phyloP scores from a whole-genome alignment of 768 basidiomycete genomes.

The Suillus plorans region DNA sequence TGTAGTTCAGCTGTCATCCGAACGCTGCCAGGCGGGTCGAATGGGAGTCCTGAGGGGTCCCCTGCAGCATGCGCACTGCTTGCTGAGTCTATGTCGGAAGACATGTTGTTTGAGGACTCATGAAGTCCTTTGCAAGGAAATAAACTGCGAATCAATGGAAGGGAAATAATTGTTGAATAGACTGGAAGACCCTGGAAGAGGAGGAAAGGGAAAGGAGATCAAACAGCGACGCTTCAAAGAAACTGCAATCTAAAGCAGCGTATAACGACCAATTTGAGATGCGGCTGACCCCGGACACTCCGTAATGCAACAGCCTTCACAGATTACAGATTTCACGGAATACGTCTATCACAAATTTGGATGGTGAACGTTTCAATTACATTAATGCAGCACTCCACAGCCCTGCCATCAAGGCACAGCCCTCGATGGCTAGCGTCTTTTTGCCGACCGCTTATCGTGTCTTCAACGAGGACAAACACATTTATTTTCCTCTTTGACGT shows the following conservation, averaged over 20 bases:
- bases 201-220: conserved; percentile 22
- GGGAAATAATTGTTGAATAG: conserved; percentile 23
- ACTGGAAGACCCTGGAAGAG: conserved; percentile 18
- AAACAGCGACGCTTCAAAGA: conserved; percentile 6
- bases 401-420: conserved; percentile 10
- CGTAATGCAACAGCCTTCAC: conserved; percentile 14
- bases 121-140: conserved; percentile 18
- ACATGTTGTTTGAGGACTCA: conserved; percentile 28
- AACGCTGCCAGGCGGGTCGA: conserved; percentile 45
- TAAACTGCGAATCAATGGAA: conserved; percentile 13
- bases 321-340: conserved; percentile 14
- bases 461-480: conserved; percentile 40
- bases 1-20: conserved; percentile 48
- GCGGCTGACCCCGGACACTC: conserved; percentile 29
- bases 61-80: conserved; percentile 31
- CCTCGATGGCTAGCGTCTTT: conserved; percentile 12
- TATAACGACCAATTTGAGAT: background rate
- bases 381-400: background rate
- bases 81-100: conserved; percentile 23
- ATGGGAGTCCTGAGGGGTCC: conserved; percentile 31
- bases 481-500: conserved; percentile 50
- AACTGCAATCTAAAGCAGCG: conserved; percentile 7
- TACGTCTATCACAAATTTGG: conserved; percentile 9
- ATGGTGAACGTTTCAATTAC: background rate
- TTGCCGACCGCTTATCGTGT: conserved; percentile 15